Percentiles rank a stretch among this genome's conserved stretches.
Conservation (phyloP, 305 asterid species). For the Nicotiana rustica region DNA sequence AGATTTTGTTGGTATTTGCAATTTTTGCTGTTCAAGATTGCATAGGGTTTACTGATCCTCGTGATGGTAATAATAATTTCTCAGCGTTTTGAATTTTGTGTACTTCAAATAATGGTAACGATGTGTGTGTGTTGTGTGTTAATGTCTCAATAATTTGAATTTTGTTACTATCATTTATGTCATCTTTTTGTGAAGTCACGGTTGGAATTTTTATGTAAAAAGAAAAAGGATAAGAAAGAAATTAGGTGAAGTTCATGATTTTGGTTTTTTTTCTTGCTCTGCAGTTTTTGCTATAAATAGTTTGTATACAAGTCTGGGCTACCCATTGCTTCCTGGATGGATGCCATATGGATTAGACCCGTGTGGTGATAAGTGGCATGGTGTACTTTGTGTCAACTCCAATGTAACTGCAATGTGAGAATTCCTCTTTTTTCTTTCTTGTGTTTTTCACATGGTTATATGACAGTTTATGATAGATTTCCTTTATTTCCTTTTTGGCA, state of each 20-base stretch:
- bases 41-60: constrained; percentile 75
- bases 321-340: constrained; percentile 82
- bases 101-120: neutral
- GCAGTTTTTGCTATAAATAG: constrained; percentile 83
- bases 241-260: constrained; percentile 18
- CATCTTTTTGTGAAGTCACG: neutral
- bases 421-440: constrained; percentile 9
- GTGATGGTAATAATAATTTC: constrained; percentile 66
- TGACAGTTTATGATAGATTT: neutral
- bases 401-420: constrained; percentile 82
- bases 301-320: constrained; percentile 71
- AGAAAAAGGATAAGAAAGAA: neutral
- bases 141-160: neutral
- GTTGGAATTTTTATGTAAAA: neutral
- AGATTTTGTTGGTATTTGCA: constrained; percentile 51
- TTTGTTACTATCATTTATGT: neutral
- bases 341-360: constrained; percentile 88
- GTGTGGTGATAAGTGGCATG: constrained; percentile 86
- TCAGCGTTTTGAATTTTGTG: neutral
- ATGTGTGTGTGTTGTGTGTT: neutral
- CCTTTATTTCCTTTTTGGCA: constrained; percentile 40
- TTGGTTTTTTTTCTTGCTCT: neutral
- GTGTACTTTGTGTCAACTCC: constrained; percentile 82
- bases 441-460: constrained; percentile 7
- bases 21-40: constrained; percentile 49